Evolutionary conservation across 805 yeast species (phyloP), one percentile per base, ranked within the genome.

Genomic region (Kockiozyma suomiensis): DNA sequence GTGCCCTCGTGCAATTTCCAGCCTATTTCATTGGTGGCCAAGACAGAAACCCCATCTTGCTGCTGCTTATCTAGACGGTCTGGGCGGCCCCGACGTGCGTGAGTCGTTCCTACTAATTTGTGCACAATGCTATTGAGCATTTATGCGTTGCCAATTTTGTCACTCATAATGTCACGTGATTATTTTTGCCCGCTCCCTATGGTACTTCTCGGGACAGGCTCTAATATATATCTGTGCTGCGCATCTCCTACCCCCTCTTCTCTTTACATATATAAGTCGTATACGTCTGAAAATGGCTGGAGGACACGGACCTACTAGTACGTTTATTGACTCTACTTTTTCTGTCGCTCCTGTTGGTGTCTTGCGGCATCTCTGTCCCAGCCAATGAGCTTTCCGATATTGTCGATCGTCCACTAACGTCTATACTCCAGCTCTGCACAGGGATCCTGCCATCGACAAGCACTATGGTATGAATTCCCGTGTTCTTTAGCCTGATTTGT

Each of bases 381-480:
- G 45, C 61, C 61, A 51, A 46, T 48, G 38, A 42, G 38, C 26
- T 19, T 46, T 28, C 28, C 49, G 43, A 26, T 30, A 28, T 33
- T 42, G 26, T 13, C 25, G 26, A 30, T 33, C 48, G 21, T 12
- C 33, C 30, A 42, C 59, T 59, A 42, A 58, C 54, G n/a, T 28
- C 13, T 40, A 26, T 13, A 13, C 23, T 42, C 19, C 30, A 62
- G 66, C 65, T 25, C 61, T 62, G 32, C 58, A n/a, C 32, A 32
- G 65, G 48, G 66, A 62, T 50, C 64, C 65, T 28, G 66, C 66
- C 21, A 61, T 62, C 30, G 66, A 62, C 53, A 28, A 56, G 54
- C 66, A 62, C 35, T 62, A 56, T 26, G 37, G 66, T 62, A 30
- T 45, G 42, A 6, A 1, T 26, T n/a, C 3, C 50, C 35, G 10